These are phyloP conservation scores for Alternaria ethzedia DNA, from an alignment of 2,329 filamentous ascomycete genomes.

Conservation along the genomic window DNA sequence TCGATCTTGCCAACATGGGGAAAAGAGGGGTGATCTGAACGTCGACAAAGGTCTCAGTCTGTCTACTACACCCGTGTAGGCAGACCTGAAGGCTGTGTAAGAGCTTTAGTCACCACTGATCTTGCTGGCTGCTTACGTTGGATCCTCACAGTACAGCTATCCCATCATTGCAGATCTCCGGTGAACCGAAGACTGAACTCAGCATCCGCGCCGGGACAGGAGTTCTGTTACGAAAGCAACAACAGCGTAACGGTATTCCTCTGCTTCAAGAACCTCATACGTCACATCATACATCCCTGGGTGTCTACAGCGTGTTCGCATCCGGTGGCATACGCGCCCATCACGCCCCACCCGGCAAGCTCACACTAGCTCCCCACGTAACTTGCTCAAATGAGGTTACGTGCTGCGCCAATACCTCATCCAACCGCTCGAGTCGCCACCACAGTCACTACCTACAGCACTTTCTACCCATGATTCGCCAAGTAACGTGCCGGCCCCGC, in stretches of 20 bases:
- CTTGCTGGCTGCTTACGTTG: neutral
- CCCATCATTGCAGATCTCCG: neutral
- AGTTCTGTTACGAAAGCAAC: neutral
- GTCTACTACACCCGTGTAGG: neutral
- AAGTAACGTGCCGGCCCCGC: conserved; percentile 2
- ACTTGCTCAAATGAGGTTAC: conserved; percentile 31
- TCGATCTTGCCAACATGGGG: conserved; percentile 45
- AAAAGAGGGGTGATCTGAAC: conserved; percentile 37
- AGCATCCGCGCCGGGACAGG: neutral
- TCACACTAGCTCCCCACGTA: conserved; percentile 24
- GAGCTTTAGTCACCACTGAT: neutral
- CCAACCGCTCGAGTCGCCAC: conserved; percentile 13
- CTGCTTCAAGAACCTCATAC: neutral
- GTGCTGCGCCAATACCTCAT: conserved; percentile 14
- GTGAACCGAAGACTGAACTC: neutral
- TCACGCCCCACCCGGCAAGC: conserved; percentile 9
- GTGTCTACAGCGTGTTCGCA: neutral
- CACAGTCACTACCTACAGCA: conserved; percentile 6
- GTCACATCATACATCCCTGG: neutral
- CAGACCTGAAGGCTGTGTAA: neutral
- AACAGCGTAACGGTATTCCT: neutral
- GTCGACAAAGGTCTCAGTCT: neutral
- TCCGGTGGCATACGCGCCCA: neutral
- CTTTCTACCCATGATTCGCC: conserved; percentile 9
- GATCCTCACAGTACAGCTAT: neutral